Conservation (phyloP, 2,329 filamentous ascomycete species). For the Colletotrichum sublineola region DNA sequence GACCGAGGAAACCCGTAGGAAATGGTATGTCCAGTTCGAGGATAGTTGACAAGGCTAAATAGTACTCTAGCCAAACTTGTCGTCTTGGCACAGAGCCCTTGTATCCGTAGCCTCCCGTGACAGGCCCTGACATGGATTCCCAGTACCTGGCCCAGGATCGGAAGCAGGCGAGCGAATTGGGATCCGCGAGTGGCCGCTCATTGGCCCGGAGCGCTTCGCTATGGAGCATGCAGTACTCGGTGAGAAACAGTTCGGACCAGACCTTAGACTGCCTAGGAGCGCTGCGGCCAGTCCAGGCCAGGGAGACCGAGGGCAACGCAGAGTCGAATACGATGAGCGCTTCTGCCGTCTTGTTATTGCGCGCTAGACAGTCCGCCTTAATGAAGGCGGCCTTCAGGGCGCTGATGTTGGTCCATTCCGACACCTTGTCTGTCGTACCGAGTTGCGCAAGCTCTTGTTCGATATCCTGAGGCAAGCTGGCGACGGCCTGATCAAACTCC, state of each 20-base stretch:
- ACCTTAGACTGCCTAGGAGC: constrained; percentile 76
- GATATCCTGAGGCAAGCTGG: constrained; percentile 74
- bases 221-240: constrained; percentile 79
- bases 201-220: constrained; percentile 69
- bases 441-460: constrained; percentile 66
- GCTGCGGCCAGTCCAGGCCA: constrained; percentile 63
- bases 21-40: constrained; percentile 76
- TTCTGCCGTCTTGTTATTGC: constrained; percentile 63
- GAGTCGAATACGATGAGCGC: constrained; percentile 77
- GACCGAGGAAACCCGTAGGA: constrained; percentile 60
- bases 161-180: constrained; percentile 68
- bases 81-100: constrained; percentile 72
- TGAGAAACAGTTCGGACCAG: constrained; percentile 84
- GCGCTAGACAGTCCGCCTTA: constrained; percentile 74
- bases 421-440: constrained; percentile 65
- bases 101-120: constrained; percentile 69
- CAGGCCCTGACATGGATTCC: constrained; percentile 62
- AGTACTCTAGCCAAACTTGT: constrained; percentile 88
- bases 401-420: constrained; percentile 86
- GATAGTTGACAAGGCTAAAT: constrained; percentile 81
- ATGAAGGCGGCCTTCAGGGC: constrained; percentile 84
- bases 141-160: constrained; percentile 80
- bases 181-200: constrained; percentile 63
- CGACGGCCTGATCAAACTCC: constrained; percentile 74
- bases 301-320: constrained; percentile 72